Conservation (phyloP, 768 basidiomycete genomes). For the Boletales sp. region DNA sequence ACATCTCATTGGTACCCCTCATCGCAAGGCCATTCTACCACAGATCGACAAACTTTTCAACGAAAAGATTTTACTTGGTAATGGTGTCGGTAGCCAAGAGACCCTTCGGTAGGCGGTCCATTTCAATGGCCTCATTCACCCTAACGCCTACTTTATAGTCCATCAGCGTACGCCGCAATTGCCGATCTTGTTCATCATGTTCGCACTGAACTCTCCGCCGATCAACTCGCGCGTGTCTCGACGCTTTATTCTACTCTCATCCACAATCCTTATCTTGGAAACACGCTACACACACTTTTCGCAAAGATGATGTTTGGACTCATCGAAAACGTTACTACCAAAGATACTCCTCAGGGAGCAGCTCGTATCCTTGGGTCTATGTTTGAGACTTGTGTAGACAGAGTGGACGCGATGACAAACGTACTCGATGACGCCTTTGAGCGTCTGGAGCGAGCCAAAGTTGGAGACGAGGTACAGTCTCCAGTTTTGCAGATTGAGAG, state of each 20-base stretch:
- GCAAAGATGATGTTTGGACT: constrained; percentile 92
- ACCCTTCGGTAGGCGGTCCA: constrained; percentile 58
- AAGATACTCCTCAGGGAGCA: constrained; percentile 69
- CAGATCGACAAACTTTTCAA: constrained; percentile 89
- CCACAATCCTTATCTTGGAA: constrained; percentile 81
- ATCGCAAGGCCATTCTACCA: constrained; percentile 72
- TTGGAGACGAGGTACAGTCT: constrained; percentile 35
- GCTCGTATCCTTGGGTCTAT: constrained; percentile 67
- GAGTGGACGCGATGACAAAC: constrained; percentile 74
- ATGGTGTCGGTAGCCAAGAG: constrained; percentile 80
- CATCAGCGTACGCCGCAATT: constrained; percentile 80
- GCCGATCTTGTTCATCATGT: constrained; percentile 94
- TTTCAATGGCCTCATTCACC: neutral
- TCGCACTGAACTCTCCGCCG: constrained; percentile 71
- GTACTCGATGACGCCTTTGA: constrained; percentile 50
- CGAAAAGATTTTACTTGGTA: constrained; percentile 85
- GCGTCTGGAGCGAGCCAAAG: constrained; percentile 43
- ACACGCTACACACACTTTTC: constrained; percentile 82
- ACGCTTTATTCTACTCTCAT: constrained; percentile 84
- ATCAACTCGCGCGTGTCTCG: constrained; percentile 74
- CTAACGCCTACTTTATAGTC: constrained; percentile 39
- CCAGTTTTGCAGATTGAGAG: constrained; percentile 78
- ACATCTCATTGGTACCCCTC: constrained; percentile 78
- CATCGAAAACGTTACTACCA: constrained; percentile 74
- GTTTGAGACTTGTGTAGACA: constrained; percentile 80